Evolutionary conservation across 2,329 filamentous ascomycete species (phyloP).

Genomic region (Parastagonospora avenae): DNA sequence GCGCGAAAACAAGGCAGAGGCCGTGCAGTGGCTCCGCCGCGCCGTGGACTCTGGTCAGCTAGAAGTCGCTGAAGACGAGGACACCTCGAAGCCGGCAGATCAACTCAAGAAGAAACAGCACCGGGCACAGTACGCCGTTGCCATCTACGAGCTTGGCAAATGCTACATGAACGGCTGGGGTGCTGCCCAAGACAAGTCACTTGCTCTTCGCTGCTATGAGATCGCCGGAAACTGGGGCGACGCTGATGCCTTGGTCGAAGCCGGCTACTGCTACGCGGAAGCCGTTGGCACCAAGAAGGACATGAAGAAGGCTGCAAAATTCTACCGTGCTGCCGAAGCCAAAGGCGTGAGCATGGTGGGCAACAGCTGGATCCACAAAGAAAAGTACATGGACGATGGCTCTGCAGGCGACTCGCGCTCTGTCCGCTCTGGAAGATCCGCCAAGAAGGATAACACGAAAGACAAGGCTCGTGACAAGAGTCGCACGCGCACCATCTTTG

Average conservation of each 20-base stretch:
- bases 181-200: constrained; percentile 85
- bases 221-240: constrained; percentile 97
- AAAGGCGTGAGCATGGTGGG: constrained; percentile 98
- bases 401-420: constrained; percentile 46
- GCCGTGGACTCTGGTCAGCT: constrained; percentile 83
- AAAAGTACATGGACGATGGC: constrained; percentile 77
- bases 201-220: constrained; percentile 92
- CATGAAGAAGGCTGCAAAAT: constrained; percentile 87
- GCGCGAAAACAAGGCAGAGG: constrained; percentile 87
- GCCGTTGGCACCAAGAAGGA: constrained; percentile 95
- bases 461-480: constrained; percentile 79
- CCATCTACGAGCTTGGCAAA: constrained; percentile 94
- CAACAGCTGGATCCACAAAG: constrained; percentile 98
- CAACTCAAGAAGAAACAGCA: constrained; percentile 76
- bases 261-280: constrained; percentile 94
- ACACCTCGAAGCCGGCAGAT: constrained; percentile 65
- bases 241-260: constrained; percentile 89
- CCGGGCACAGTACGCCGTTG: constrained; percentile 91
- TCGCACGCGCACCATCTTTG: constrained; percentile 74
- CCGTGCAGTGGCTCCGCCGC: constrained; percentile 88
- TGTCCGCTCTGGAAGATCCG: constrained; percentile 55
- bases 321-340: constrained; percentile 87
- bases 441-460: constrained; percentile 43
- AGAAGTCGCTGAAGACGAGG: constrained; percentile 83
- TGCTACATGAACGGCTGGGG: constrained; percentile 99